phyloP scores from a whole-genome alignment of 2,329 filamentous ascomycete genomes.

The Paramyrothecium roridum region DNA sequence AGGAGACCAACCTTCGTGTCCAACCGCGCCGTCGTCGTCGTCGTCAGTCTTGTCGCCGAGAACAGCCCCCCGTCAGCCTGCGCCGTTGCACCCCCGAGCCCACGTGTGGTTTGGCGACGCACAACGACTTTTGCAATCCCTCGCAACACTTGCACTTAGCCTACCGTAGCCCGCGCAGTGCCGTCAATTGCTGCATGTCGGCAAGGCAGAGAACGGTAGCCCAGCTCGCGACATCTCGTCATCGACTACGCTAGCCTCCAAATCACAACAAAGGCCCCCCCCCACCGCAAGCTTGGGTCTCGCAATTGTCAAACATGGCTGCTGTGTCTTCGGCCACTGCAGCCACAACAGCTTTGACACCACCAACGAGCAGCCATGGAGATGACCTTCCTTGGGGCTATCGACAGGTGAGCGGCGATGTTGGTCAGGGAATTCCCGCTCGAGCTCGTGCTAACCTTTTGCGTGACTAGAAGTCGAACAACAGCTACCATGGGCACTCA shows the following conservation, averaged over 20 bases:
- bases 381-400: slow-evolving; percentile 43
- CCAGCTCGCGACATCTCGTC: not conserved
- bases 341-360: slow-evolving; percentile 43
- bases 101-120: not conserved
- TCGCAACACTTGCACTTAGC: too few species aligned
- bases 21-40: not conserved
- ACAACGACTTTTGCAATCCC: too few species aligned
- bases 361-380: slow-evolving; percentile 47
- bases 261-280: not conserved
- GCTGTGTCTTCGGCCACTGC: slow-evolving; percentile 49
- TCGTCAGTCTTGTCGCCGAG: not conserved
- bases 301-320: slow-evolving; percentile 37
- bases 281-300: slow-evolving; percentile 5
- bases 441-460: not conserved
- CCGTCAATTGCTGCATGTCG: not conserved
- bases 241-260: not conserved
- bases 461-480: not conserved
- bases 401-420: slow-evolving; percentile 31
- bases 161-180: too few species aligned
- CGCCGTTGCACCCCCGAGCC: not conserved
- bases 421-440: too few species aligned
- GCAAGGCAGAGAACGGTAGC: not conserved
- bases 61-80: not conserved
- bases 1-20: not conserved
- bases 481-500: not conserved